Evolutionary conservation across 345 rosid species (phyloP), one percentile per base, ranked within the genome.

Genomic region (Pistacia vera): DNA sequence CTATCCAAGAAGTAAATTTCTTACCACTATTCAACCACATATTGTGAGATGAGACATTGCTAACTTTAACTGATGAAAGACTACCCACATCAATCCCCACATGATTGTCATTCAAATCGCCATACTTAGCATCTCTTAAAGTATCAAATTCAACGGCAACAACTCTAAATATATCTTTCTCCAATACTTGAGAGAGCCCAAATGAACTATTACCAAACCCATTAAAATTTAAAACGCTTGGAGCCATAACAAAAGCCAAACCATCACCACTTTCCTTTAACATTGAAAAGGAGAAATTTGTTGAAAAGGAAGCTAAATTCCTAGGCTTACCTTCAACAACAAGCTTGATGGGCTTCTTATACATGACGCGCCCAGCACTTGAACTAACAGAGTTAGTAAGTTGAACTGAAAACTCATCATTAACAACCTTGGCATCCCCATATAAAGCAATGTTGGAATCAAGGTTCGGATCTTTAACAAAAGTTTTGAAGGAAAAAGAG

Each of bases 321-420:
- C 48, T 82, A n/a, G 85, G 78, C 63, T 81, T 81, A 81, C 93
- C 91, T 77, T 84, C 82, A 30, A 81, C 82, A 30, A 81, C 79
- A 22, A 76, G 80, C 85, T 84, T 86, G 79, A 95, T 82, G 83
- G 99, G 92, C 69, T 87, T 87, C 91, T 86, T 89, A 67, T 83
- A 90, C 83, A 86, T 69, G 56, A 84, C 89, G 82, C 79, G 79
- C 49, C 98, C 98, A 62, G 82, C 84, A 28, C 87, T 87, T 8
- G 73, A 81, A 79, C 82, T 82, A 81, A 62, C 83, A 0, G 90
- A 73, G 66, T 76, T 75, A 57, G 90, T 86, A 64, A 95, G 90
- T 82, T 86, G 96, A 81, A 95, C 73, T 48, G 85, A 66, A 22
- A 92, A 85, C 48, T 87, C 88, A 52, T 80, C 80, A 77, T 73